Conservation (phyloP, 108 stramenopile genomes). For the Skeletonema marinoi region DNA sequence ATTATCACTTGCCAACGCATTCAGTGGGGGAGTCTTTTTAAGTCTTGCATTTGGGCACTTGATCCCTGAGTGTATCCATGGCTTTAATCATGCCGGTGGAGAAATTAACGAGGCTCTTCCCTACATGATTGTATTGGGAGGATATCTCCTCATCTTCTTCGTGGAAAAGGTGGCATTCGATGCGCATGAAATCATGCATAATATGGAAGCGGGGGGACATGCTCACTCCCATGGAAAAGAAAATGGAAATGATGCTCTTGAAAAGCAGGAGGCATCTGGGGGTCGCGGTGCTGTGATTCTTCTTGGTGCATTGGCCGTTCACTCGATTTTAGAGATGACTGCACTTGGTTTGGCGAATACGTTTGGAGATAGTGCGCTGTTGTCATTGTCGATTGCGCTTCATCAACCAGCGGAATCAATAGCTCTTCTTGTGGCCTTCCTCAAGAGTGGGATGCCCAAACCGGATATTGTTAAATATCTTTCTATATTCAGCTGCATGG, state of each 20-base stretch:
- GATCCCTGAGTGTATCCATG: constrained; percentile 93
- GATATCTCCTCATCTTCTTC: constrained; percentile 95
- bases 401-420: constrained; percentile 98
- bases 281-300: constrained; percentile 92
- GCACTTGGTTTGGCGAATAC: constrained; percentile 89
- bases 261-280: constrained; percentile 13
- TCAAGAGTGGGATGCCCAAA: constrained; percentile 94
- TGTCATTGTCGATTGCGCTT: constrained; percentile 91
- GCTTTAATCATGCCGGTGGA: constrained; percentile 59
- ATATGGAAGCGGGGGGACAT: constrained; percentile 68
- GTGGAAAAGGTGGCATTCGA: constrained; percentile 97
- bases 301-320: constrained; percentile 93
- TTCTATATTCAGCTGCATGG: constrained; percentile 88
- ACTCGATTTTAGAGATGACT: constrained; percentile 95
- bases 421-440: constrained; percentile 94
- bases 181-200: constrained; percentile 86
- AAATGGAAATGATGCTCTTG: constrained; percentile 15
- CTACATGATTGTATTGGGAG: constrained; percentile 80
- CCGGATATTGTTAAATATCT: constrained; percentile 78
- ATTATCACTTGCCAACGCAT: constrained; percentile 91
- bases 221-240: constrained; percentile 31
- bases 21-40: constrained; percentile 96
- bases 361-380: constrained; percentile 85
- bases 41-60: constrained; percentile 95
- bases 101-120: constrained; percentile 79